phyloP scores from a whole-genome alignment of 768 basidiomycete species.

The Russula brevipes region DNA sequence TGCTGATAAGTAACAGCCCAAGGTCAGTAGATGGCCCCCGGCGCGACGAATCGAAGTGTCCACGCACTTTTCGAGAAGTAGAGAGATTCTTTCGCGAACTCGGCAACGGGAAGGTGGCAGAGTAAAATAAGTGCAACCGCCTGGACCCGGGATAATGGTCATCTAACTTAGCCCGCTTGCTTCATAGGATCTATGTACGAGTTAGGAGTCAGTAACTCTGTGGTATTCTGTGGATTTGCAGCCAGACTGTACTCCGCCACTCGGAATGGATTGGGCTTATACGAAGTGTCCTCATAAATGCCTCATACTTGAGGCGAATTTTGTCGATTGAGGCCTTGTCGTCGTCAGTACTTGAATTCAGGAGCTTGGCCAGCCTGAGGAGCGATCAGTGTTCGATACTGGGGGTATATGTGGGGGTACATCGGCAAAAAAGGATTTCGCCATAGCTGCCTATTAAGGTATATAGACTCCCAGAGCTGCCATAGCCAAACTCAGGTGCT shows the following conservation, averaged over 20 bases:
- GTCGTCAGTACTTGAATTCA: conserved; percentile 1
- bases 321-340: neutral
- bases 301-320: conserved; percentile 13
- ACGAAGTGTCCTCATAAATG: conserved; percentile 7
- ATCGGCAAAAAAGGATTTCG: too few species aligned
- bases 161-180: conserved; percentile 15
- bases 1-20: neutral
- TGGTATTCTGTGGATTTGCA: conserved; percentile 9
- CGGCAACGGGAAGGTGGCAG: conserved; percentile 14
- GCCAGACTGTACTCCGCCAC: conserved; percentile 2
- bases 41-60: neutral
- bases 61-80: conserved; percentile 16
- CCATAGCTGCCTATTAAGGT: too few species aligned
- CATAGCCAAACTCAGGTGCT: too few species aligned
- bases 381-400: neutral
- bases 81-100: conserved; percentile 4
- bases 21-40: neutral
- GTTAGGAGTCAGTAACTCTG: conserved; percentile 4
- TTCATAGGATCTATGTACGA: conserved; percentile 18
- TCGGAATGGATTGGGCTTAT: neutral
- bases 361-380: conserved; percentile 7
- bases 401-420: too few species aligned
- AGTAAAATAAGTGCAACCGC: conserved; percentile 13
- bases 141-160: conserved; percentile 21
- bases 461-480: too few species aligned